A percentile compares a stretch with the other conserved stretches of the same genome.
Evolutionary conservation across 148 eudicot genomes (phyloP).

Genomic region (Vaccinium myrtillus): DNA sequence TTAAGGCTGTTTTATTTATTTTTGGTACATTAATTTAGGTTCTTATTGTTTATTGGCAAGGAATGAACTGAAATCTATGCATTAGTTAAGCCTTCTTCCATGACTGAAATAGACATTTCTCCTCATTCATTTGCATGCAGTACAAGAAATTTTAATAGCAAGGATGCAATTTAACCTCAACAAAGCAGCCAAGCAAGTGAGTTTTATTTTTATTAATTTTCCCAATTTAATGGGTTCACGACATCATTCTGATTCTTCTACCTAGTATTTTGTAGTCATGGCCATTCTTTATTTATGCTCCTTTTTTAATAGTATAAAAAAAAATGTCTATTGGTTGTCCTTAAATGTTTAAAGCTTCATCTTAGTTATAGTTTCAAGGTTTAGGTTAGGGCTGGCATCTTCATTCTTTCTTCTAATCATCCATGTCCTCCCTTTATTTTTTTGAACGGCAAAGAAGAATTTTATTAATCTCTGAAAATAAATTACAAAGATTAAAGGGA

Average conservation of each 20-base stretch:
- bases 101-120: neutral
- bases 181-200: neutral
- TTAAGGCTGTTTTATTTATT: neutral
- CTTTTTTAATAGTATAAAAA: neutral
- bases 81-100: neutral
- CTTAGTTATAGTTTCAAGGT: too few species aligned
- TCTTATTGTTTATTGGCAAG: neutral
- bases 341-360: too few species aligned
- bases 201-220: neutral
- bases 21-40: neutral
- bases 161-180: neutral
- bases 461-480: too few species aligned
- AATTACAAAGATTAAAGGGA: too few species aligned
- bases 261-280: neutral
- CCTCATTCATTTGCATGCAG: neutral
- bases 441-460: too few species aligned
- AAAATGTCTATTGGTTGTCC: too few species aligned
- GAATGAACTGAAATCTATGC: conserved; percentile 6
- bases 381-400: too few species aligned
- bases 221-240: neutral
- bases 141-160: neutral
- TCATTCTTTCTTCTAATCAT: neutral
- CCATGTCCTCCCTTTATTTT: neutral
- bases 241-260: neutral
- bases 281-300: neutral